A percentile compares a stretch with the other conserved stretches of the same genome.
phyloP scores from a whole-genome alignment of 2,329 filamentous ascomycete species.

The Nigrograna mackinnonii region DNA sequence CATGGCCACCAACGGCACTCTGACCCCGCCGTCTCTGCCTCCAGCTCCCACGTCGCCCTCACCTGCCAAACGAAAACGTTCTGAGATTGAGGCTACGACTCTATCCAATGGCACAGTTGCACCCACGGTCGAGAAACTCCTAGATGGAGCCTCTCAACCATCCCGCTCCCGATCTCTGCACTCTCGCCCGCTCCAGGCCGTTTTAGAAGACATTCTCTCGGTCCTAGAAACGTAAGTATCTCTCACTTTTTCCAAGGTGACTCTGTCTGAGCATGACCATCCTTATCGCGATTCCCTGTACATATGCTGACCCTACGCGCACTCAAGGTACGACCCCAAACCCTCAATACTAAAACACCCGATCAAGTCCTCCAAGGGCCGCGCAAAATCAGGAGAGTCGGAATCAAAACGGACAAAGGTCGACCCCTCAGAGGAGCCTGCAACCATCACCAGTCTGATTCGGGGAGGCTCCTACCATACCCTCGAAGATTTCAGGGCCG shows the following conservation, averaged over 20 bases:
- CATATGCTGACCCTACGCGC: slow-evolving; percentile 12
- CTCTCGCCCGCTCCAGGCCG: slow-evolving; percentile 31
- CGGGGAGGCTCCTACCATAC: slow-evolving; percentile 43
- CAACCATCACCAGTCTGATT: slow-evolving; percentile 43
- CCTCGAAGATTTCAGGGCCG: slow-evolving; percentile 46
- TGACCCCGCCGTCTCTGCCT: slow-evolving; percentile 35
- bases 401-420: slow-evolving; percentile 51
- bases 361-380: slow-evolving; percentile 30
- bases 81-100: slow-evolving; percentile 30
- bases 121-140: not conserved
- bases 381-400: slow-evolving; percentile 42
- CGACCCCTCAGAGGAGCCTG: slow-evolving; percentile 32
- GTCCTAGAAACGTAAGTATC: slow-evolving; percentile 44
- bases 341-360: slow-evolving; percentile 50
- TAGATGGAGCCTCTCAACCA: not conserved
- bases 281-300: slow-evolving; percentile 1
- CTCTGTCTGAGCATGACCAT: slow-evolving; percentile 1
- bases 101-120: slow-evolving; percentile 22
- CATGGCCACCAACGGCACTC: slow-evolving; percentile 39
- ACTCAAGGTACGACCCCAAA: slow-evolving; percentile 45
- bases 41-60: slow-evolving; percentile 31
- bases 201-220: slow-evolving; percentile 45
- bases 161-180: slow-evolving; percentile 1
- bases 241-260: too few relatives aligned
- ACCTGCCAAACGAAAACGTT: slow-evolving; percentile 51